Percentiles rank a stretch among this genome's conserved stretches.
These are phyloP conservation scores for Hamamelis virginiana DNA, from an alignment of 164 flowering plant species.

Conservation along the genomic window DNA sequence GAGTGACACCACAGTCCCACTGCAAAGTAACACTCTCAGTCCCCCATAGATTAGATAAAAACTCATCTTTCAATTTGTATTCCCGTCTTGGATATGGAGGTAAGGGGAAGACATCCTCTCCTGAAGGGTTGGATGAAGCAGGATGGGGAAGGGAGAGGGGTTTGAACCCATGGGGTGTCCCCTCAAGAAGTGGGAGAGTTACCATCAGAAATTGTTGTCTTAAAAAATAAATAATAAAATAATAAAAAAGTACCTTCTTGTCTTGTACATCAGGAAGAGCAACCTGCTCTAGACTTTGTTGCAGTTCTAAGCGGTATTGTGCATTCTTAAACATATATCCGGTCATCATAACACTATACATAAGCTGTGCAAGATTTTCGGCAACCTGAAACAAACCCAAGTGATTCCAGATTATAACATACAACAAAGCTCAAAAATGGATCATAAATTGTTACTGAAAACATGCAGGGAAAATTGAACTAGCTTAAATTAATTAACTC, in stretches of 20 bases:
- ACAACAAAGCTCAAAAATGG: not conserved
- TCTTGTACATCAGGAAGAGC: conserved; percentile 80
- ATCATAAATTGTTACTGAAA: not conserved
- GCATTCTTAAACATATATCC: conserved; percentile 98
- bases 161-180: too few species aligned
- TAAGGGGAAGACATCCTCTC: too few species aligned
- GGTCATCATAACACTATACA: conserved; percentile 98
- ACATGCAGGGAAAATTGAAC: not conserved
- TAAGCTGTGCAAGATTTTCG: conserved; percentile 98
- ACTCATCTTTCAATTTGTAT: too few species aligned
- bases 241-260: conserved; percentile 39
- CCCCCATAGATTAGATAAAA: too few species aligned
- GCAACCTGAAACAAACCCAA: conserved; percentile 69
- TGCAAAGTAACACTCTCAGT: too few species aligned
- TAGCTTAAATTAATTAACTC: not conserved
- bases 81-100: too few species aligned
- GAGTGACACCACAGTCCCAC: too few species aligned
- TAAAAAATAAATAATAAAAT: not conserved
- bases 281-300: conserved; percentile 91
- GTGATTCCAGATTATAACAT: not conserved
- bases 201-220: not conserved
- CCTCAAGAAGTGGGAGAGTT: too few species aligned
- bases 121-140: too few species aligned
- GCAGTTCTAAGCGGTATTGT: conserved; percentile 82
- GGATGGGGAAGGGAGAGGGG: too few species aligned